These are phyloP conservation scores for Fragaria nilgerrensis DNA, from an alignment of 306 rosid species.

Conservation along the genomic window DNA sequence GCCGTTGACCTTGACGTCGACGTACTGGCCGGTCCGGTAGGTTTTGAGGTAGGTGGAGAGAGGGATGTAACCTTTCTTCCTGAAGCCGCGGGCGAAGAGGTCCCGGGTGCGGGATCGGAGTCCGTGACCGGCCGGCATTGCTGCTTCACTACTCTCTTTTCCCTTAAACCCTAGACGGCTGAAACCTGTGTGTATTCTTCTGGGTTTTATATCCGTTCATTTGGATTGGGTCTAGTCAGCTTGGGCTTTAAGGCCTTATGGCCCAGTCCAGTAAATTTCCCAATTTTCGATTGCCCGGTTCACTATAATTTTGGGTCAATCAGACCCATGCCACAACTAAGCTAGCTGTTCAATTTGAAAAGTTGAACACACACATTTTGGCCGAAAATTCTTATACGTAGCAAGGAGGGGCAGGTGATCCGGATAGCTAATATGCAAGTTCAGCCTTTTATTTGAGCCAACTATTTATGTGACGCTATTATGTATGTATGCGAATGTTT, in stretches of 20 bases:
- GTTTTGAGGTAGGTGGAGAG: slow-evolving; percentile 75
- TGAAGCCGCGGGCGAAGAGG: slow-evolving; percentile 77
- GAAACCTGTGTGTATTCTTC: not conserved
- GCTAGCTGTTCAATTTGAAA: too few relatives aligned
- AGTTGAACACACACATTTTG: too few relatives aligned
- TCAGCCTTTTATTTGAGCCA: too few relatives aligned
- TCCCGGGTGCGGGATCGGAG: slow-evolving; percentile 77
- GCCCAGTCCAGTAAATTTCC: not conserved
- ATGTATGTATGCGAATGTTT: too few relatives aligned
- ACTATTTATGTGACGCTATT: too few relatives aligned
- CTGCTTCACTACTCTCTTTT: slow-evolving; percentile 18
- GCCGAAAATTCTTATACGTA: too few relatives aligned
- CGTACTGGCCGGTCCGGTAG: slow-evolving; percentile 69
- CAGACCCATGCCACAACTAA: too few relatives aligned
- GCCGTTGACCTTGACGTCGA: slow-evolving; percentile 82
- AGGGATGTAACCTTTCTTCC: slow-evolving; percentile 95
- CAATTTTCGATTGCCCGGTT: too few relatives aligned
- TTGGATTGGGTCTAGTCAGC: not conserved
- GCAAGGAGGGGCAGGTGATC: too few relatives aligned
- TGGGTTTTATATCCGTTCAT: not conserved
- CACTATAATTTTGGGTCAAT: too few relatives aligned
- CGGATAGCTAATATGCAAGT: too few relatives aligned
- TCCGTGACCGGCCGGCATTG: slow-evolving; percentile 96
- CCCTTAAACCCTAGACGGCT: not conserved
- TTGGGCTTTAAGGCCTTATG: not conserved